Evolutionary conservation across 768 basidiomycete species (phyloP), one percentile per base, ranked within the genome.

Genomic region (Boletus subparvulus): DNA sequence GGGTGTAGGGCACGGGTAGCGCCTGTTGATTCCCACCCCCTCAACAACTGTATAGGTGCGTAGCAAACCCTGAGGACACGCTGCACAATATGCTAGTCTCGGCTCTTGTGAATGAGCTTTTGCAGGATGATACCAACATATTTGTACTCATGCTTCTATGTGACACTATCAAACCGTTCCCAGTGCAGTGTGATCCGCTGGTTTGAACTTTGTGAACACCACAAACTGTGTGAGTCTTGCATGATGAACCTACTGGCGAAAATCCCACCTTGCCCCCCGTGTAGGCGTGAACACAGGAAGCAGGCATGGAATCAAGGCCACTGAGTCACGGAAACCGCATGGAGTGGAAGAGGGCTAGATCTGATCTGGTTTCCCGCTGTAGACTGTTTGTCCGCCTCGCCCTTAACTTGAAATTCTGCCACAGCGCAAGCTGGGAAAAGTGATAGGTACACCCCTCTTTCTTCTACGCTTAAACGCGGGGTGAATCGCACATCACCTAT

Each of bases 311-410:
- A 21, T 12, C 4, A 39, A 26, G 11, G 8, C 32, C 44, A 56
- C 44, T 30, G 40, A 45, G 26, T 56, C 50, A 52, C 47, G 13
- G 43, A 43, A 50, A 26, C 50, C 60, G 47, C 61, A 46, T 47
- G 65, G 33, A 17, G 11, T 14, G 42, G 40, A 41, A 50, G 39
- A 35, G 50, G 5, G 28, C 28, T 53, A 50, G 58, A 64, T 50
- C 37, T 5, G 52, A 67, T 60, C 55, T 30, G 56, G 24, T 4
- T 43, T 47, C 42, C 49, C 6, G 50, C 55, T 37, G 44, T 53
- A 13, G 35, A n/a, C n/a, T 47, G 59, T 47, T 40, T 43, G 52
- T 37, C 12, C 26, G 52, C 65, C 63, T 60, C 54, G 58, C 60
- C 43, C 36, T 45, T 21, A 21, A 21, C 21, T 21, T 21, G 21